Base-by-base conservation (phyloP, 495 filamentous ascomycete species). In the Platismatia glauca region DNA sequence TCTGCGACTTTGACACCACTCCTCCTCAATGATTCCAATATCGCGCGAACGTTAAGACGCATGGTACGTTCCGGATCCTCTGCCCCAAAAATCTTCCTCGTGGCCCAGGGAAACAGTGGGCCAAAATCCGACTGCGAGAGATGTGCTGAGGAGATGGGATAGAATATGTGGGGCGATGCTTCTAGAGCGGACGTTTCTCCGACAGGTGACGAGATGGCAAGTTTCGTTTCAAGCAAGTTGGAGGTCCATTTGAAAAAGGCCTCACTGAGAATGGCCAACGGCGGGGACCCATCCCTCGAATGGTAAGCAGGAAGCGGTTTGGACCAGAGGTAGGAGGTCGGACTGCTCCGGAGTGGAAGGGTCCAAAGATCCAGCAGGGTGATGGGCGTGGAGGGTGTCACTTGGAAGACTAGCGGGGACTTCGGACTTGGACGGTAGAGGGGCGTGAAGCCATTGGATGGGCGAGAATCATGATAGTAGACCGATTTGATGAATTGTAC, bases 81-180 rank as follows among this genome's bases (percentile, higher is more conserved):
- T 3, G 79, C 79, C 7, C 78, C 77, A 66, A 86, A 82, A 11
- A 85, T 74, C 57, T 74, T 75, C 57, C 77, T 79, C 29, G 83
- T 84, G 27, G 87, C 66, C 74, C 81, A 82, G 0, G 89, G 87
- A 69, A 91, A 91, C 24, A 93, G 71, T 15, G 90, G 69, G n/a
- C 84, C 89, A 70, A 91, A 92, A 67, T 92, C 89, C 20, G 81
- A 85, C 73, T 91, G 89, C 41, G 75, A 84, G 29, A 91, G 76
- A 70, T 93, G 89, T 0, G 88, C 88, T 7, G 81, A 84, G 13
- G 72, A 68, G 13, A 72, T 66, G 3, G 84, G 81, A 68, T 86
- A 91, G 71, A 84, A 91, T 59, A 90, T 76, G 55, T 79, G 67
- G 2, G 84, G 84, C 61, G 72, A 68, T 8, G 67, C 41, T 5